Evolutionary conservation across 306 rosid genomes (phyloP).

Genomic region (Vigna unguiculata): DNA sequence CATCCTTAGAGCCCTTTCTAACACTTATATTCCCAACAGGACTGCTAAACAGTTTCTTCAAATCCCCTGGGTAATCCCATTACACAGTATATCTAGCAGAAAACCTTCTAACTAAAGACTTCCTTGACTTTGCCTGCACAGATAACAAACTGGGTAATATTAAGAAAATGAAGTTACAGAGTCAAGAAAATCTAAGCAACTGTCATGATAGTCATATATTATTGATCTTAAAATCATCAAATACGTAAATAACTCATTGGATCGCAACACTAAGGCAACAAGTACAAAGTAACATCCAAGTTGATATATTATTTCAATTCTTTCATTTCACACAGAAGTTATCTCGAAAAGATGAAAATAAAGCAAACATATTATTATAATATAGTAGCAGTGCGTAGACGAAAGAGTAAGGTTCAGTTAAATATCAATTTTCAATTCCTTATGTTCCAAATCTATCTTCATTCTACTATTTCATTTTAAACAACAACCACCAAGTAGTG

Average conservation of each 20-base stretch:
- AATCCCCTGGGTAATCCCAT: slow-evolving; percentile 55
- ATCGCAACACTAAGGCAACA: slow-evolving; percentile 6
- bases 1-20: slow-evolving; percentile 43
- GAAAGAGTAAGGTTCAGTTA: slow-evolving; percentile 20
- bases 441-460: slow-evolving; percentile 2
- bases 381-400: neutral
- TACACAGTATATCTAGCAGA: slow-evolving; percentile 58
- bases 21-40: slow-evolving; percentile 40
- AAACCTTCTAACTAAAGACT: slow-evolving; percentile 55
- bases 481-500: neutral
- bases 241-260: no score
- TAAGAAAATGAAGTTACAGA: neutral
- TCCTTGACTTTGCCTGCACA: slow-evolving; percentile 50
- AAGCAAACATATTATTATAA: neutral
- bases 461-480: neutral
- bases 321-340: slow-evolving; percentile 16
- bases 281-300: slow-evolving; percentile 33
- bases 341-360: neutral
- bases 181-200: neutral
- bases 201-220: neutral
- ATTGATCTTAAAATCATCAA: neutral
- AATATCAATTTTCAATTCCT: slow-evolving; percentile 13
- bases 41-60: slow-evolving; percentile 57
- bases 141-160: slow-evolving; percentile 4
- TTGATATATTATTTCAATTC: slow-evolving; percentile 31